A percentile compares a stretch with the other conserved stretches of the same genome.
These are phyloP conservation scores for Calendula officinalis DNA, from an alignment of 129 eudicot species.

Conservation along the genomic window DNA sequence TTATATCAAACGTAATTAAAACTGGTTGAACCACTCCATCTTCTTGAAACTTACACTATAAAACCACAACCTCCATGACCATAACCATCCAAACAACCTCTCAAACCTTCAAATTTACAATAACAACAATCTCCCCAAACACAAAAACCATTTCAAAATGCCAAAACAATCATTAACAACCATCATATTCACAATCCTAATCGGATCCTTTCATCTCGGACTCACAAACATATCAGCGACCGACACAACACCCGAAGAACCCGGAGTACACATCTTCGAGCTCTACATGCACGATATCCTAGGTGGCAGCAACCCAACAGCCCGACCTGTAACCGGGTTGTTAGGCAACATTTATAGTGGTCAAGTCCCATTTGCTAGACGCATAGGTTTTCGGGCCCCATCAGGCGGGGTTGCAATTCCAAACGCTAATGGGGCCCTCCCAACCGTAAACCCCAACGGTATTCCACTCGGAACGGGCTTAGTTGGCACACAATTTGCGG, in stretches of 20 bases:
- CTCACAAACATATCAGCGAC: conserved; percentile 22
- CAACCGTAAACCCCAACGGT: conserved; percentile 66
- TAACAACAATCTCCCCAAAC: not conserved
- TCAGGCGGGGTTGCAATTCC: conserved; percentile 73
- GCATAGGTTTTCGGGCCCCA: conserved; percentile 76
- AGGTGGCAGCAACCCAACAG: conserved; percentile 89
- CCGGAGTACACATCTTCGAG: conserved; percentile 51
- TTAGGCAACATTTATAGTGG: conserved; percentile 87
- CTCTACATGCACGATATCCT: conserved; percentile 91
- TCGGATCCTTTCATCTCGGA: conserved; percentile 29
- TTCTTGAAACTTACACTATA: conserved; percentile 29
- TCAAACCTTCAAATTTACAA: conserved; percentile 7
- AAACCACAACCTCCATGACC: conserved; percentile 20
- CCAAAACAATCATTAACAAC: conserved; percentile 34
- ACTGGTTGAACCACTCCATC: conserved; percentile 17
- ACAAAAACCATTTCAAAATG: conserved; percentile 39
- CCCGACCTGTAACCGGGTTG: conserved; percentile 82
- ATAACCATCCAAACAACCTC: conserved; percentile 29
- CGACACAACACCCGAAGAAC: conserved; percentile 33
- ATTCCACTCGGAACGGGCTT: conserved; percentile 86
- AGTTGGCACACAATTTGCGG: conserved; percentile 69
- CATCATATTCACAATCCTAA: conserved; percentile 27
- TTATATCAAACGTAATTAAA: conserved; percentile 18
- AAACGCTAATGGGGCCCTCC: conserved; percentile 76
- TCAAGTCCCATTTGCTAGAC: conserved; percentile 92